Conservation (phyloP, 768 basidiomycete genomes). For the Porpolomopsis calyptriformis region DNA sequence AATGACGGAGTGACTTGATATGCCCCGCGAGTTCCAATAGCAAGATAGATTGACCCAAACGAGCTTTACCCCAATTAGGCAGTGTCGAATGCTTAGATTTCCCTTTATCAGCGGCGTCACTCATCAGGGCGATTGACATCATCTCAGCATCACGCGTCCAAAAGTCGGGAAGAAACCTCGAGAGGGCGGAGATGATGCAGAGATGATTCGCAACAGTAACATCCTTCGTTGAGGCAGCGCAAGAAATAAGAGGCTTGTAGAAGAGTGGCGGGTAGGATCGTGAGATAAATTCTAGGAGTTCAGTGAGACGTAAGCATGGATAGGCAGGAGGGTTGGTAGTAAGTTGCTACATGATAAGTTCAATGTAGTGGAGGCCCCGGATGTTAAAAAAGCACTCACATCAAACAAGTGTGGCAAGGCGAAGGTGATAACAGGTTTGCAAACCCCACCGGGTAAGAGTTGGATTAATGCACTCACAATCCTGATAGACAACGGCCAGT, state of each 20-base stretch:
- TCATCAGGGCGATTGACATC: conserved; percentile 60
- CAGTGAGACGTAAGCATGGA: conserved; percentile 36
- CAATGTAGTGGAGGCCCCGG: background rate
- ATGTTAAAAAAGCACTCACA: conserved; percentile 23
- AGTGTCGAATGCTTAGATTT: conserved; percentile 7
- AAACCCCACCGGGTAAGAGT: conserved; percentile 37
- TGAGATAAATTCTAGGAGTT: conserved; percentile 42
- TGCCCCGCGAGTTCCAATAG: conserved; percentile 50
- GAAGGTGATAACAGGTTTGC: conserved; percentile 27
- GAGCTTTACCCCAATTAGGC: conserved; percentile 36
- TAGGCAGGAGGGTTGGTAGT: conserved; percentile 41
- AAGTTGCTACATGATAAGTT: conserved; percentile 32
- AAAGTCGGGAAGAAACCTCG: conserved; percentile 47
- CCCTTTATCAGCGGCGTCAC: conserved; percentile 28
- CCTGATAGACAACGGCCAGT: conserved; percentile 34
- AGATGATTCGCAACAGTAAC: conserved; percentile 50
- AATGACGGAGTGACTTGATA: conserved; percentile 34
- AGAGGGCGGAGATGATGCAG: conserved; percentile 39
- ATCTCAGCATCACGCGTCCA: conserved; percentile 67
- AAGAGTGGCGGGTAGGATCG: conserved; percentile 49
- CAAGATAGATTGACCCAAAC: conserved; percentile 53
- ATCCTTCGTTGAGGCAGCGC: conserved; percentile 56
- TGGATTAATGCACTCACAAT: conserved; percentile 34
- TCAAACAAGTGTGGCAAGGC: conserved; percentile 40
- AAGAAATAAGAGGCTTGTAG: conserved; percentile 62